Evolutionary conservation across 352 stramenopile species (phyloP).

Genomic region (Phytophthora cryptogea): DNA sequence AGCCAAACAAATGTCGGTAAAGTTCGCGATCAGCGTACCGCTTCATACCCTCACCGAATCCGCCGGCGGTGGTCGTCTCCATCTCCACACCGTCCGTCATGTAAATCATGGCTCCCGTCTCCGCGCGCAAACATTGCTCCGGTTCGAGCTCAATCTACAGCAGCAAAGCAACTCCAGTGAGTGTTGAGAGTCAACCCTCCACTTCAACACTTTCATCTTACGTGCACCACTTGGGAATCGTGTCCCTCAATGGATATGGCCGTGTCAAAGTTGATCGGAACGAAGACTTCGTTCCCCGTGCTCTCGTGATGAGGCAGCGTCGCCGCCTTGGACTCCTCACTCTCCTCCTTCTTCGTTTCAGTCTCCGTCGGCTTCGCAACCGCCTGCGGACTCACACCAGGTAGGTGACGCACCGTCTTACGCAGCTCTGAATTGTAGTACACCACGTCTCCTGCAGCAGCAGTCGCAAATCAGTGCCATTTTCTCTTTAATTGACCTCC

Average conservation of each 20-base stretch:
- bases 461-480: constrained; percentile 1
- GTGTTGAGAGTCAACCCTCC: not conserved
- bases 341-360: constrained; percentile 15
- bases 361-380: constrained; percentile 7
- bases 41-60: constrained; percentile 85
- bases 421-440: constrained; percentile 67
- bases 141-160: constrained; percentile 84
- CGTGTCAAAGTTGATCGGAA: constrained; percentile 85
- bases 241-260: constrained; percentile 80
- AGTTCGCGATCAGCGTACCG: constrained; percentile 56
- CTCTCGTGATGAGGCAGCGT: constrained; percentile 39
- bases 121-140: constrained; percentile 91
- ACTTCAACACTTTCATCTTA: constrained; percentile 34
- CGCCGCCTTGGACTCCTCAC: constrained; percentile 7
- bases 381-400: constrained; percentile 31
- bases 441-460: constrained; percentile 53
- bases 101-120: constrained; percentile 95
- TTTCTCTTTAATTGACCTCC: not conserved
- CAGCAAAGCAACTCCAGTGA: constrained; percentile 8
- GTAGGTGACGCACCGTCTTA: constrained; percentile 63
- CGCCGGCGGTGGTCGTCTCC: constrained; percentile 92
- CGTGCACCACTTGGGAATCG: constrained; percentile 86
- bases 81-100: constrained; percentile 94
- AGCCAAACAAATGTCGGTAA: constrained; percentile 6
- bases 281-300: constrained; percentile 54